Conservation (phyloP, 2,329 filamentous ascomycete species). For the Clonostachys rhizophaga region DNA sequence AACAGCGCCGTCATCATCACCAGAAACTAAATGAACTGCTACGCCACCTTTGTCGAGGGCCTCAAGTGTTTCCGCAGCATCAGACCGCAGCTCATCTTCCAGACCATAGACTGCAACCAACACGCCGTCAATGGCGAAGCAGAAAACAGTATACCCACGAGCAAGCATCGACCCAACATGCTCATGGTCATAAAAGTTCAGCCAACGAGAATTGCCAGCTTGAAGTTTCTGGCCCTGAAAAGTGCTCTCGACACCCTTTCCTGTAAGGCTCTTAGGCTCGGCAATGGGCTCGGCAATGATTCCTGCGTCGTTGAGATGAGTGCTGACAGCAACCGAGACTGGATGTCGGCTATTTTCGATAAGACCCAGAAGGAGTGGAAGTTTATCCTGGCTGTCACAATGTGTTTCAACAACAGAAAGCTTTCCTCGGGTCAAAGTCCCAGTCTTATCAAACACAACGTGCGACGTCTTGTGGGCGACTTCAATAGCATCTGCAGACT, state of each 20-base stretch:
- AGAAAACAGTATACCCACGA: slow-evolving; percentile 37
- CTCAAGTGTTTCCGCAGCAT: slow-evolving; percentile 26
- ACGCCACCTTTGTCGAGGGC: slow-evolving; percentile 30
- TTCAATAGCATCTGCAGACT: slow-evolving; percentile 49
- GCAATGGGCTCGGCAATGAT: slow-evolving; percentile 1
- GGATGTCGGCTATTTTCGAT: slow-evolving; percentile 43
- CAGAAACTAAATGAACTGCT: slow-evolving; percentile 42
- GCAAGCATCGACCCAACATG: slow-evolving; percentile 25
- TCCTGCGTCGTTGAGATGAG: slow-evolving; percentile 24
- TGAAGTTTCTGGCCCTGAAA: slow-evolving; percentile 20
- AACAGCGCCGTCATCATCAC: slow-evolving; percentile 48
- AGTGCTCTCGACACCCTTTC: slow-evolving; percentile 37
- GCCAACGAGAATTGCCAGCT: slow-evolving; percentile 48
- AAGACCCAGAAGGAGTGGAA: slow-evolving; percentile 20
- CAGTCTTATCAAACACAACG: slow-evolving; percentile 62
- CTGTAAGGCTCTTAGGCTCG: slow-evolving; percentile 30
- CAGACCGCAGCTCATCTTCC: slow-evolving; percentile 36
- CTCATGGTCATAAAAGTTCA: slow-evolving; percentile 16
- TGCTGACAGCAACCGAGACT: slow-evolving; percentile 41
- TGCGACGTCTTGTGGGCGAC: slow-evolving; percentile 44
- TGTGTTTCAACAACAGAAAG: slow-evolving; percentile 17
- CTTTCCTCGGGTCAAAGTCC: slow-evolving; percentile 50
- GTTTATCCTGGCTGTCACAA: slow-evolving; percentile 9
- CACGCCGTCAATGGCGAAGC: slow-evolving; percentile 30
- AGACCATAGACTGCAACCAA: slow-evolving; percentile 38